Base-by-base conservation (phyloP, 306 rosid genomes). In the Castanospermum australe region DNA sequence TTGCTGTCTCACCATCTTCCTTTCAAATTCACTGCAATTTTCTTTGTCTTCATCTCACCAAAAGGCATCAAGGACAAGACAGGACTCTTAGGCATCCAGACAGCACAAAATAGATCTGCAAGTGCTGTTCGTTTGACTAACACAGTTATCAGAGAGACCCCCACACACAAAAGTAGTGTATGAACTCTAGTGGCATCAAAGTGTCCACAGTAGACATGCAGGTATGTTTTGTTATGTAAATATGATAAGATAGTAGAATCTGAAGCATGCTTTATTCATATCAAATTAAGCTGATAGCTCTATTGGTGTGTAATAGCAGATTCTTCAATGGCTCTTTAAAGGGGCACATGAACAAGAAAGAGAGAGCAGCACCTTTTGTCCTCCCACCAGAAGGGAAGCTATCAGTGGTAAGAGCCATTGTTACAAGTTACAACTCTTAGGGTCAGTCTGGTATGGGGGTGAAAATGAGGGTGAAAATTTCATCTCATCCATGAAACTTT, bases 251-350 rank as follows among this genome's bases (percentile, higher is more conserved):
- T 38, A 28, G 35, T 41, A 45, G 24, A 24, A 25, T 42, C 15
- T 61, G 52, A 14, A 30, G 10, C 21, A 59, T 52, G 28, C 35
- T 44, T 71, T 25, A 48, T 55, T 32, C 66, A 72, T 50, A 50
- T 69, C 32, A 14, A 81, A n/a, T n/a, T n/a, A n/a, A 60, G 22
- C 54, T 77, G 4, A 66, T 32, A 30, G 9, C 61, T 55, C 61
- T 56, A 65, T 73, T 73, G 67, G 8, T 68, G 62, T 60, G 10
- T 39, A n/a, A 15, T 62, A 72, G 74, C 86, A 89, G 86, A 57
- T 90, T 83, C 83, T 90, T 79, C 89, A 61, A 50, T 71, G 92
- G 89, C 76, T 88, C 13, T 83, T 78, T 50, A 83, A 80, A 42
- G 75, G 57, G 54, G 55, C 67, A 30, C 60, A 79, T 50, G 87